Conservation (phyloP, 805 yeast genomes). For the Osmozyma mogii region DNA sequence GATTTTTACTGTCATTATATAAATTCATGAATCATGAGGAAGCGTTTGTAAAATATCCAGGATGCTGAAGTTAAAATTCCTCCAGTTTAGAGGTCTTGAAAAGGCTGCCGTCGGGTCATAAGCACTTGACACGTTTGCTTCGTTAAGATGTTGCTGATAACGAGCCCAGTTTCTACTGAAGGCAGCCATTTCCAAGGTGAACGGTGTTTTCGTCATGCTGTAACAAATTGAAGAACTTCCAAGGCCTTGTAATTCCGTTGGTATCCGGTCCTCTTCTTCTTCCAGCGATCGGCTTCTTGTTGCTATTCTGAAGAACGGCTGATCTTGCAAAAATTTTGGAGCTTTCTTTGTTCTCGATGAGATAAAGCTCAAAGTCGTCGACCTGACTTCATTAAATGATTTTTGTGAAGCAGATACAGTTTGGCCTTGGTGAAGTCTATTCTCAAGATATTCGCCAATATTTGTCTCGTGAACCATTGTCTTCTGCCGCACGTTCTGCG, state of each 20-base stretch:
- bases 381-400: constrained; percentile 1
- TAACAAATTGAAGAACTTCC: constrained; percentile 27
- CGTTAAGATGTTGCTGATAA: too few relatives aligned
- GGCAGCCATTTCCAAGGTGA: constrained; percentile 26
- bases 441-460: constrained; percentile 14
- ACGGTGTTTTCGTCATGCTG: constrained; percentile 18
- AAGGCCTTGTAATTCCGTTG: constrained; percentile 18
- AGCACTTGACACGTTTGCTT: too few relatives aligned
- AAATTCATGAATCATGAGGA: background rate
- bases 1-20: constrained; percentile 1
- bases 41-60: too few relatives aligned
- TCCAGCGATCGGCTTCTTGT: constrained; percentile 10
- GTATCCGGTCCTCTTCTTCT: constrained; percentile 5
- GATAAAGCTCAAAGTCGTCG: constrained; percentile 13
- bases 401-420: background rate
- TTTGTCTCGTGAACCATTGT: constrained; percentile 34
- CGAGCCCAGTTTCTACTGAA: constrained; percentile 24
- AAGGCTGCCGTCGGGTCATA: too few relatives aligned
- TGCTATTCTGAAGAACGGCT: constrained; percentile 14
- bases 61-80: too few relatives aligned
- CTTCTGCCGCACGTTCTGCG: constrained; percentile 17
- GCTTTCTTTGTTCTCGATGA: constrained; percentile 28
- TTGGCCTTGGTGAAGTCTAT: background rate
- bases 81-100: too few relatives aligned
- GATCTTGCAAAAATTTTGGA: constrained; percentile 23